Conservation (phyloP, 352 stramenopile genomes). For the Globisporangium spiculum region DNA sequence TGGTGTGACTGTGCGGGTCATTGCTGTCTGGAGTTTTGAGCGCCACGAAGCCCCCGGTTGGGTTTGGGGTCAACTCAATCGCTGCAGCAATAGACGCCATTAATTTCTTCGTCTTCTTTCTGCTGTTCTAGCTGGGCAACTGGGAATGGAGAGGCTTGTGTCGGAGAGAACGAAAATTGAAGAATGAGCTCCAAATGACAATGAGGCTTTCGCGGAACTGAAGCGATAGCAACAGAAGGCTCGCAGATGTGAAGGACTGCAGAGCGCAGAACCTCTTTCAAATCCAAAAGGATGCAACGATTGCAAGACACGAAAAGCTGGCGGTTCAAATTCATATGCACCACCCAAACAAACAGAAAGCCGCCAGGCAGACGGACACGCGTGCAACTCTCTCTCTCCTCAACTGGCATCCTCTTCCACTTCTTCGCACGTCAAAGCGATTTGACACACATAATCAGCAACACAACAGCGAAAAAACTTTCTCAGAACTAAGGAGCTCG, state of each 20-base stretch:
- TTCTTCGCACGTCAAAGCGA: background rate
- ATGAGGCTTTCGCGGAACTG: background rate
- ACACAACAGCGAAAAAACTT: background rate
- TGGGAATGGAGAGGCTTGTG: background rate
- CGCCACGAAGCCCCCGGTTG: background rate
- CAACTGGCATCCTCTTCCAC: background rate
- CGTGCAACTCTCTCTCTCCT: background rate
- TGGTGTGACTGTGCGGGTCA: background rate
- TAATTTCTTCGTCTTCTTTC: too few relatives aligned
- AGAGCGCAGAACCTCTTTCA: background rate
- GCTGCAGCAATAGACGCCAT: slow-evolving; percentile 6
- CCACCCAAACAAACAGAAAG: background rate
- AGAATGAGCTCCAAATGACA: background rate
- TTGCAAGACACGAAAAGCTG: background rate
- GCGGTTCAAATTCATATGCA: background rate
- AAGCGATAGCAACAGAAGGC: background rate
- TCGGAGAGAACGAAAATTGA: background rate
- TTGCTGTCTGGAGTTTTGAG: slow-evolving; percentile 13
- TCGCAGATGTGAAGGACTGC: background rate
- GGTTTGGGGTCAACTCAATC: slow-evolving; percentile 6
- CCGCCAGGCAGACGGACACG: background rate
- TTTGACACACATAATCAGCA: slow-evolving; percentile 1
- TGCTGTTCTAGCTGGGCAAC: background rate
- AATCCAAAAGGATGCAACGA: background rate
- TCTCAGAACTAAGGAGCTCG: background rate